Percentiles rank a stretch among this genome's conserved stretches.
Evolutionary conservation across 495 filamentous ascomycete genomes (phyloP).

Genomic region (Aspergillus leporis): DNA sequence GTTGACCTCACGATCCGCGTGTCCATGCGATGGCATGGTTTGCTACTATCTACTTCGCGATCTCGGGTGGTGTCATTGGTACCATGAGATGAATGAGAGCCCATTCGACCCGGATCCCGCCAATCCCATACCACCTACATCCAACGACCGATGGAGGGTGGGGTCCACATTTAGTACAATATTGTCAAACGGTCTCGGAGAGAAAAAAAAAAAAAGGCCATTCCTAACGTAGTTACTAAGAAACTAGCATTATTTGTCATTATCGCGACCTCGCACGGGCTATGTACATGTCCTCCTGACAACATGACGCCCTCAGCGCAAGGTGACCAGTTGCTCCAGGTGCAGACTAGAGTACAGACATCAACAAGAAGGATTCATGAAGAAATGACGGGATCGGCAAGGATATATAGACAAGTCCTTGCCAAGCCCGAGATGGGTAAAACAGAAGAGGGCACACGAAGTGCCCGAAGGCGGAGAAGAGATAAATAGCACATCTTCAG

Average conservation of each 20-base stretch:
- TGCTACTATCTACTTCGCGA: neutral
- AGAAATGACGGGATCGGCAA: constrained; percentile 6
- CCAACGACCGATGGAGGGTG: neutral
- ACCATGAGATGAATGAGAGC: no score
- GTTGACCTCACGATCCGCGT: constrained; percentile 13
- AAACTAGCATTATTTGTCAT: constrained; percentile 24
- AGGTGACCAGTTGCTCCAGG: constrained; percentile 7
- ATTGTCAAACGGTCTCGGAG: neutral
- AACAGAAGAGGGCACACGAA: neutral
- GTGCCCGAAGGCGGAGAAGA: neutral
- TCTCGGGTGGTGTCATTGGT: neutral
- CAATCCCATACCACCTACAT: constrained; percentile 2
- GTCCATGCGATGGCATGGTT: neutral
- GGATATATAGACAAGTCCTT: constrained; percentile 7
- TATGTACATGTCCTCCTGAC: constrained; percentile 33
- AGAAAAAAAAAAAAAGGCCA: neutral
- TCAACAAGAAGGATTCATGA: constrained; percentile 12
- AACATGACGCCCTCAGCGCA: constrained; percentile 17
- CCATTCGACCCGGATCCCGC: neutral
- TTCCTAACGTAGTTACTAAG: neutral
- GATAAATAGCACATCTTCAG: constrained; percentile 9
- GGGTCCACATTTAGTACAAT: neutral
- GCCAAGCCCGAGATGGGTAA: neutral
- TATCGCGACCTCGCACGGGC: constrained; percentile 30
- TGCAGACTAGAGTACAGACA: constrained; percentile 26